These are phyloP conservation scores for Alternaria brassicicola DNA, from an alignment of 2,329 filamentous ascomycete genomes.

Conservation along the genomic window DNA sequence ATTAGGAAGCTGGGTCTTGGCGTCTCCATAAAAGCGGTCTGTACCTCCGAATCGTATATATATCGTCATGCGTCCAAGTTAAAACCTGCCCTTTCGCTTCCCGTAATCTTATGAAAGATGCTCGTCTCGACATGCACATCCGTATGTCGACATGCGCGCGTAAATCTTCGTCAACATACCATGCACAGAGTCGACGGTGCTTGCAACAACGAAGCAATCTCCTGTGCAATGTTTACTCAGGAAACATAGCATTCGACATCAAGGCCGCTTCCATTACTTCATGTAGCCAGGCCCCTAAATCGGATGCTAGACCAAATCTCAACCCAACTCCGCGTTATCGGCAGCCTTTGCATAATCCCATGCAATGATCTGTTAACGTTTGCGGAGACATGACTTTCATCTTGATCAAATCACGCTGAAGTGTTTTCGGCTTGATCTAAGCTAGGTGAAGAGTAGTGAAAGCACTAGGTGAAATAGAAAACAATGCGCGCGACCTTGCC, in stretches of 20 bases:
- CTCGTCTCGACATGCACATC: background rate
- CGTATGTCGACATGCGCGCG: background rate
- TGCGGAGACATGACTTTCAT: conserved; percentile 10
- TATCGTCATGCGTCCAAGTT: background rate
- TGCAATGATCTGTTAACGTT: conserved; percentile 13
- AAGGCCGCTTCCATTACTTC: conserved; percentile 25
- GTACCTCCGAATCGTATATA: background rate
- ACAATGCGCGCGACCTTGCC: conserved; percentile 15
- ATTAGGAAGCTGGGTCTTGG: conserved; percentile 6
- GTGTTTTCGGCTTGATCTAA: conserved; percentile 5
- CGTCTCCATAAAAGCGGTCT: conserved; percentile 7
- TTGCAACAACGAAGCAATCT: background rate
- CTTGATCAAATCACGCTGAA: background rate
- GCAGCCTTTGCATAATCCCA: conserved; percentile 4
- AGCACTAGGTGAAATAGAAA: conserved; percentile 13
- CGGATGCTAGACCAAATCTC: conserved; percentile 29
- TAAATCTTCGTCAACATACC: background rate
- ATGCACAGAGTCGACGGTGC: background rate
- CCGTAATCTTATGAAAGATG: background rate
- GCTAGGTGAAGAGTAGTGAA: conserved; percentile 14
- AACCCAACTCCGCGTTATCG: conserved; percentile 13
- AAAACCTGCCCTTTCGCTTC: background rate
- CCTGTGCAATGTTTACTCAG: background rate
- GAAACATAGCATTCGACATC: conserved; percentile 31
- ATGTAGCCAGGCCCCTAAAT: conserved; percentile 32